Conservation (phyloP, 768 basidiomycete genomes). For the Mycena albidolilacea region DNA sequence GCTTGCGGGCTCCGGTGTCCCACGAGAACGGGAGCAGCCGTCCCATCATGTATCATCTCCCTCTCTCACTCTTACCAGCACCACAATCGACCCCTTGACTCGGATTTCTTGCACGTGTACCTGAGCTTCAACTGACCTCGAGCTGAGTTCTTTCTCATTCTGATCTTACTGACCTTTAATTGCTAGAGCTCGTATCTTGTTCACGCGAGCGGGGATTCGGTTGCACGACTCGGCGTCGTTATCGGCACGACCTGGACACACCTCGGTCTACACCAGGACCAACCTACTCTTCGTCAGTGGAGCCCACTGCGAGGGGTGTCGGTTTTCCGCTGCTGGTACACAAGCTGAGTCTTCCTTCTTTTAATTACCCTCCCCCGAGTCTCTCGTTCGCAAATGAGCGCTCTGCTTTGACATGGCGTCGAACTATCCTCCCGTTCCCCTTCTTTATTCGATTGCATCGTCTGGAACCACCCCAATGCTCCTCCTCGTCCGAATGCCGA, state of each 20-base stretch:
- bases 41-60: constrained; percentile 3
- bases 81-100: constrained; percentile 9
- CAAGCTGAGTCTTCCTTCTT: constrained; percentile 16
- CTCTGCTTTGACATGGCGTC: not conserved
- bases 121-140: not conserved
- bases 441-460: not conserved
- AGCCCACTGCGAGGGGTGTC: constrained; percentile 31
- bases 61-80: not conserved
- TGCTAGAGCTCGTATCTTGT: not conserved
- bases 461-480: not conserved
- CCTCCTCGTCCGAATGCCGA: constrained; percentile 15
- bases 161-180: not conserved
- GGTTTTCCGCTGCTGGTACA: constrained; percentile 30
- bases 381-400: not conserved
- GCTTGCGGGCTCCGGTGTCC: not conserved
- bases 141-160: not conserved
- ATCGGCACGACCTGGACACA: too few relatives aligned
- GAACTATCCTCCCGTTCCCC: not conserved
- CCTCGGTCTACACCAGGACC: too few relatives aligned
- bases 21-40: constrained; percentile 1
- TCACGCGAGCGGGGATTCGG: not conserved
- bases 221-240: not conserved
- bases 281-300: too few relatives aligned
- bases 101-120: not conserved
- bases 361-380: not conserved